phyloP scores from a whole-genome alignment of 768 basidiomycete species.

The Phanerodontia chrysosporium region DNA sequence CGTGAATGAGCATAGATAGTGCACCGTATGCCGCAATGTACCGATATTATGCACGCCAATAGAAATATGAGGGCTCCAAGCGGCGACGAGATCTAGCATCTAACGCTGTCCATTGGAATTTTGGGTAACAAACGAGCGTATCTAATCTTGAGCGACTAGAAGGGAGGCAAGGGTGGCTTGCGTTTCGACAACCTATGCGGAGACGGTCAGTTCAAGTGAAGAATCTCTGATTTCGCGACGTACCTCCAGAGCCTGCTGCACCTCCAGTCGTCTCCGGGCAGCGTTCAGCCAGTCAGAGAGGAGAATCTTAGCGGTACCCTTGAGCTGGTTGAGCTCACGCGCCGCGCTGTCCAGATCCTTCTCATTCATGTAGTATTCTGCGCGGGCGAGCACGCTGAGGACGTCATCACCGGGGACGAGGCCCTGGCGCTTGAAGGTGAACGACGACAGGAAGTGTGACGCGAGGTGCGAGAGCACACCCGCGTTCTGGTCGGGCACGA shows the following conservation, averaged over 20 bases:
- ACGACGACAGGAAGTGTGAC: slow-evolving; percentile 67
- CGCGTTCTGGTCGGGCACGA: slow-evolving; percentile 89
- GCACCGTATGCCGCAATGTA: neutral
- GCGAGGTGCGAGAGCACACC: slow-evolving; percentile 85
- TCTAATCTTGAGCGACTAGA: slow-evolving; percentile 46
- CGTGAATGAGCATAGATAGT: no score
- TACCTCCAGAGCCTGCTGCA: slow-evolving; percentile 90
- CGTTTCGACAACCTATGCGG: slow-evolving; percentile 59
- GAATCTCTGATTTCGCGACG: no score
- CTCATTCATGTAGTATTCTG: slow-evolving; percentile 85
- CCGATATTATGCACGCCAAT: neutral
- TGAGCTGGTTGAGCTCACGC: slow-evolving; percentile 87
- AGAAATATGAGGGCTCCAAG: neutral
- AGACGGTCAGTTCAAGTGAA: no score
- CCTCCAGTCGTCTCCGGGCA: slow-evolving; percentile 82
- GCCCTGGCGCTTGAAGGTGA: slow-evolving; percentile 80
- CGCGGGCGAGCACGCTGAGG: slow-evolving; percentile 80
- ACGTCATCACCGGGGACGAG: slow-evolving; percentile 80
- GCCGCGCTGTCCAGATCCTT: slow-evolving; percentile 90
- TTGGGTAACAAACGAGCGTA: slow-evolving; percentile 10
- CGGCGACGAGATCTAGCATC: neutral
- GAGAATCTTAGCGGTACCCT: slow-evolving; percentile 72
- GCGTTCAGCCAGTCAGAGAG: slow-evolving; percentile 88
- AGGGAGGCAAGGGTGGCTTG: slow-evolving; percentile 83
- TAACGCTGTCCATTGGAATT: slow-evolving; percentile 10